Conservation (phyloP, 768 basidiomycete genomes). For the Cantharellus anzutake region DNA sequence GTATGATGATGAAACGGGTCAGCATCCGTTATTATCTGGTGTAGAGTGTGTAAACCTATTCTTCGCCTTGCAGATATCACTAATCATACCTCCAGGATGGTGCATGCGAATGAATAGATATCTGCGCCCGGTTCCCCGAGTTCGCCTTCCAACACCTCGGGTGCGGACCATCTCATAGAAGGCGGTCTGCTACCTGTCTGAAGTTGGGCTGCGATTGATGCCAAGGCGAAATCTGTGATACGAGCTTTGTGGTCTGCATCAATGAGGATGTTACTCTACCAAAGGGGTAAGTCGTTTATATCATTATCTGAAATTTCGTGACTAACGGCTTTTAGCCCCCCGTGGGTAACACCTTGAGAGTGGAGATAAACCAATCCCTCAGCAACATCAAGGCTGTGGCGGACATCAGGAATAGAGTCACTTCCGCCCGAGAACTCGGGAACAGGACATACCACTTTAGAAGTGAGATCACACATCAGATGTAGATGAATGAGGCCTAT, state of each 20-base stretch:
- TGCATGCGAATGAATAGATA: neutral
- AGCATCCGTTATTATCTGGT: neutral
- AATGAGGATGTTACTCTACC: neutral
- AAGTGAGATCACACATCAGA: neutral
- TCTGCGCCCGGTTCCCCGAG: neutral
- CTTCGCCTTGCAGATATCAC: neutral
- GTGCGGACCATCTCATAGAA: neutral
- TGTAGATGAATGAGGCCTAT: too few species aligned
- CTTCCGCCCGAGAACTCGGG: neutral
- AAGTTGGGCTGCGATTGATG: neutral
- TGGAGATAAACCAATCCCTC: conserved; percentile 1
- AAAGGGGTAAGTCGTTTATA: neutral
- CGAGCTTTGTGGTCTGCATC: neutral
- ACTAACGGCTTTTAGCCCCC: neutral
- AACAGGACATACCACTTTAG: neutral
- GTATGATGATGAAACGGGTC: neutral
- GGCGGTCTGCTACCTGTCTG: neutral
- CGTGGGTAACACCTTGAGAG: neutral
- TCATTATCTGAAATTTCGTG: neutral
- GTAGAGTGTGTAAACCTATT: neutral
- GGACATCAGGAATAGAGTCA: neutral
- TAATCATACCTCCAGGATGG: neutral
- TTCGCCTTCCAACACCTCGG: neutral
- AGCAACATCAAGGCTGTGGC: neutral
- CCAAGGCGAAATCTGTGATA: neutral